Percentiles rank a stretch among this genome's conserved stretches.
These are phyloP conservation scores for Tylopilus orsonianus DNA, from an alignment of 1,284 basidiomycete genomes.

Conservation along the genomic window DNA sequence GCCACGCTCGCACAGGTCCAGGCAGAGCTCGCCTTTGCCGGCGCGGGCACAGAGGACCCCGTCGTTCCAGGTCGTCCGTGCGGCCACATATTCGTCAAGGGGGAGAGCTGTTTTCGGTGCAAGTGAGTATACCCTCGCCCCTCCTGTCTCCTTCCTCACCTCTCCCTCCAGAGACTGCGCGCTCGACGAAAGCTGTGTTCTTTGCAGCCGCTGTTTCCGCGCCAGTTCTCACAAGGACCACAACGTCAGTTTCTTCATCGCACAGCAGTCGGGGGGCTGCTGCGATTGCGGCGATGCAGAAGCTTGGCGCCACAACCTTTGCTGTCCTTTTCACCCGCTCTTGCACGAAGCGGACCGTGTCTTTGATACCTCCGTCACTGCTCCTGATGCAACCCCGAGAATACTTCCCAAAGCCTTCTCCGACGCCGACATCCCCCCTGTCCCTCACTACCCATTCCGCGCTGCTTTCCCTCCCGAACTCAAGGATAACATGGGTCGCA, in stretches of 20 bases:
- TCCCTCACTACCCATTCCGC: conserved; percentile 58
- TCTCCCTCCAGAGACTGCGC: conserved; percentile 73
- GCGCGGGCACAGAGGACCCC: conserved; percentile 56
- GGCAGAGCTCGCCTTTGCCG: conserved; percentile 50
- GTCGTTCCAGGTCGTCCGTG: conserved; percentile 67
- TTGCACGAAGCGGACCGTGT: conserved; percentile 10
- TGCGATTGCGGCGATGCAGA: conserved; percentile 92
- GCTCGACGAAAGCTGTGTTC: conserved; percentile 83
- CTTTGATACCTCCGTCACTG: conserved; percentile 11
- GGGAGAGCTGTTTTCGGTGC: conserved; percentile 88
- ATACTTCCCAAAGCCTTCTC: conserved; percentile 33
- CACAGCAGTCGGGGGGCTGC: conserved; percentile 86
- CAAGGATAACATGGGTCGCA: conserved; percentile 68
- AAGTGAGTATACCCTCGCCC: conserved; percentile 57
- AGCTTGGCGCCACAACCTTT: conserved; percentile 71
- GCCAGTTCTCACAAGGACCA: conserved; percentile 81
- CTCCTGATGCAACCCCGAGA: conserved; percentile 37
- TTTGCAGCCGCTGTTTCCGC: conserved; percentile 87
- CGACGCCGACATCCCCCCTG: conserved; percentile 53
- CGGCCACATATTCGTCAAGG: conserved; percentile 78
- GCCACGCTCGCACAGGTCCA: conserved; percentile 68
- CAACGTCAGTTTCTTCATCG: conserved; percentile 89
- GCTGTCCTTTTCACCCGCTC: conserved; percentile 70
- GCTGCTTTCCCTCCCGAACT: conserved; percentile 61
- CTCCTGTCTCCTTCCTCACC: background rate